Base-by-base conservation (phyloP, 345 rosid genomes). In the Lepidium africanum region DNA sequence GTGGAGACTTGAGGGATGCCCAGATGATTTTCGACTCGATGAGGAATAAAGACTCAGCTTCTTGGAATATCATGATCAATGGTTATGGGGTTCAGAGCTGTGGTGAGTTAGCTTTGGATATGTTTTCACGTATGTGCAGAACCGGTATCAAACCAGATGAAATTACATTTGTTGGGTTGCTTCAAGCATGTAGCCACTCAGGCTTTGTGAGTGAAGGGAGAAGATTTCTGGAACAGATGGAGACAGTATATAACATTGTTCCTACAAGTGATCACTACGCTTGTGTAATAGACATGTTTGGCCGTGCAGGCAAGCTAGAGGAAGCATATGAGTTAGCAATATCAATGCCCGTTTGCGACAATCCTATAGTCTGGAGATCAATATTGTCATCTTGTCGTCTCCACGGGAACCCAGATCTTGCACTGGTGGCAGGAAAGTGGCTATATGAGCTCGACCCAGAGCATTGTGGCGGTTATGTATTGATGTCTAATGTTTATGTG, bases 201-300 rank as follows among this genome's bases (percentile, higher is more conserved):
- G 94, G 92, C 39, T 72, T 81, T 37, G 68, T 85, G 61, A 73
- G 53, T 45, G 64, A 82, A 69, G 94, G 90, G 32, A 61, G 41
- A 52, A 75, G 52, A 23, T 51, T 84, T 47, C 38, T 85, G 13
- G 60, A 35, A 23, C 66, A 66, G 71, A 87, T 87, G 88, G 66
- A 78, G 77, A 60, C 71, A 1, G 65, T 43, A 30, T 77, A 73
- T 49, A 76, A 82, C 43, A 59, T 88, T 15, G 62, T 67, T 59
- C 91, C 91, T n/a, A 78, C 81, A 16, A 78, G 82, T 58, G 86
- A 82, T 74, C 91, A 88, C 75, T 84, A 80, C 66, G 54, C 84
- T 39, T 88, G 94, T 42, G 81, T 85, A 21, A 76, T 88, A 58
- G 90, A 85, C 78, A 84, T 88, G 89, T 83, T 88, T 72, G 88